Conservation (phyloP, 1,284 basidiomycete genomes). For the Cryptococcus sp. region DNA sequence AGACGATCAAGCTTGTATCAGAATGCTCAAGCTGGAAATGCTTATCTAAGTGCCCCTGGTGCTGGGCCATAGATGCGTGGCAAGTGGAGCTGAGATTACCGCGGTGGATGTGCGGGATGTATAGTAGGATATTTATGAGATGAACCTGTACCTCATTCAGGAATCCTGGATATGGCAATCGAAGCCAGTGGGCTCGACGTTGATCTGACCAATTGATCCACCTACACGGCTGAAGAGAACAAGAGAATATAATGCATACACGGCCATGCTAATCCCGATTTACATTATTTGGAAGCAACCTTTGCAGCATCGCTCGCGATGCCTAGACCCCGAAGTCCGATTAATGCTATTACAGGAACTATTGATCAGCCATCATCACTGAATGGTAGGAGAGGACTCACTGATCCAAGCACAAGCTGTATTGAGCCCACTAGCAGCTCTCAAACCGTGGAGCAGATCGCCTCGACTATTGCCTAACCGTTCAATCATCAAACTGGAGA, state of each 20-base stretch:
- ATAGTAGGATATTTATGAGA: background rate
- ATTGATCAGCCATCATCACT: background rate
- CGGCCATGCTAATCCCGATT: too few relatives aligned
- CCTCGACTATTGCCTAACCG: constrained; percentile 11
- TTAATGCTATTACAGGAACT: constrained; percentile 9
- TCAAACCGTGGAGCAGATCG: constrained; percentile 15
- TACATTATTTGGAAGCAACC: background rate
- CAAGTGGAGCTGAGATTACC: background rate
- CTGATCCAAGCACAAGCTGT: constrained; percentile 18
- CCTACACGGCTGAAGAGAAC: too few relatives aligned
- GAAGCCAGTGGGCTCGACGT: too few relatives aligned
- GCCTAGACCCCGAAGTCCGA: constrained; percentile 12
- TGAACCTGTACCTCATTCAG: too few relatives aligned
- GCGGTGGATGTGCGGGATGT: background rate
- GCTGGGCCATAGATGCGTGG: background rate
- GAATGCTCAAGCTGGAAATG: background rate
- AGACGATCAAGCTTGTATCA: constrained; percentile 14
- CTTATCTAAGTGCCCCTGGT: background rate
- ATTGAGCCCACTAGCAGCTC: constrained; percentile 21
- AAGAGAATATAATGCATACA: too few relatives aligned
- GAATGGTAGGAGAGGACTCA: background rate
- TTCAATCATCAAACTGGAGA: constrained; percentile 14
- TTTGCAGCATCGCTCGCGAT: constrained; percentile 16
- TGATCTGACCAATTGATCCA: too few relatives aligned
- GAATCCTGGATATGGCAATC: too few relatives aligned